Conservation (phyloP, 2,329 filamentous ascomycete genomes). For the Clonostachys rhizophaga region DNA sequence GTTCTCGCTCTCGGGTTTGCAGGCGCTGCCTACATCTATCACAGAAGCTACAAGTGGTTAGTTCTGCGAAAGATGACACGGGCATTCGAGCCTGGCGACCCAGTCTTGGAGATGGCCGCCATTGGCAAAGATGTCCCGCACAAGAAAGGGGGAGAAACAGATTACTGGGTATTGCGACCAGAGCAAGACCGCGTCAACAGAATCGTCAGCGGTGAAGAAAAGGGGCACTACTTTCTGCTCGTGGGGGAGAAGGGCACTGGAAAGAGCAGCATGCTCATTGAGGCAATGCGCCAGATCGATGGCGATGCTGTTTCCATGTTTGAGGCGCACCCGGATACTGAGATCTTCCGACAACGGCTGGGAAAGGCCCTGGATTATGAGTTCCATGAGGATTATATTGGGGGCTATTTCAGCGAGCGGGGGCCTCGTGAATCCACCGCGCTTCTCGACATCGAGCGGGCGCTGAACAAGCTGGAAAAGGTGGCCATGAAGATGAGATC, state of each 20-base stretch:
- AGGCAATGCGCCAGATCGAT: constrained; percentile 90
- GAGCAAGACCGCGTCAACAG: constrained; percentile 78
- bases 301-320: constrained; percentile 92
- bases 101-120: constrained; percentile 76
- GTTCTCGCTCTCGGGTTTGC: constrained; percentile 64
- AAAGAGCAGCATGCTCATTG: constrained; percentile 92
- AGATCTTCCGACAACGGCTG: constrained; percentile 89
- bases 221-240: constrained; percentile 85
- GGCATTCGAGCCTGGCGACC: constrained; percentile 89
- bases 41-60: constrained; percentile 81
- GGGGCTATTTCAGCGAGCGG: constrained; percentile 89
- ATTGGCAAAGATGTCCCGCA: constrained; percentile 51
- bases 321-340: constrained; percentile 89
- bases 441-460: constrained; percentile 89
- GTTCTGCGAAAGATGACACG: constrained; percentile 90
- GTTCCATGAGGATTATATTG: constrained; percentile 97
- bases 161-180: constrained; percentile 71
- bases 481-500: constrained; percentile 72
- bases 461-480: constrained; percentile 97
- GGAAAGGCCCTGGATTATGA: constrained; percentile 95
- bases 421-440: constrained; percentile 90
- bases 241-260: constrained; percentile 95
- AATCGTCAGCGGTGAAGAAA: constrained; percentile 70
- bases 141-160: constrained; percentile 28
- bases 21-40: constrained; percentile 70